A percentile compares a stretch with the other conserved stretches of the same genome.
Conservation (phyloP, 768 basidiomycete species). For the Boletus reticulatus region DNA sequence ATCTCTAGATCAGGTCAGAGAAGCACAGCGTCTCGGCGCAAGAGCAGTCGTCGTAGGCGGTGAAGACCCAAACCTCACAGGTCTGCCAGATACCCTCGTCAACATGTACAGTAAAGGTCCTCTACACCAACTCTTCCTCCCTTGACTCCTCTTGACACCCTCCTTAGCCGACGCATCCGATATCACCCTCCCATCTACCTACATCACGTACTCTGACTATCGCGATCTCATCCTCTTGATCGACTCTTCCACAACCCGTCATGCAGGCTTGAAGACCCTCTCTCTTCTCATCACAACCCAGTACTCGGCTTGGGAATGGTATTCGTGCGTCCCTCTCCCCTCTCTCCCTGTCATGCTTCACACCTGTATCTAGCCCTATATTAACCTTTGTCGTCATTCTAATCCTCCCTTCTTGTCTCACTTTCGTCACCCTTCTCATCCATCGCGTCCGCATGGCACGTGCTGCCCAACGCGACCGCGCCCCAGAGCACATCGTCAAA, state of each 20-base stretch:
- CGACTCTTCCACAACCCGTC: slow-evolving; percentile 70
- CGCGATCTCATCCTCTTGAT: slow-evolving; percentile 67
- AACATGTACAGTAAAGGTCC: slow-evolving; percentile 93
- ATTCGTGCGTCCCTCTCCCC: slow-evolving; percentile 54
- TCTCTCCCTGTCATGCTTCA: slow-evolving; percentile 6
- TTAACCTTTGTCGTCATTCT: slow-evolving; percentile 86
- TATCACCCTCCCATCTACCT: slow-evolving; percentile 81
- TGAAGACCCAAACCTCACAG: slow-evolving; percentile 59
- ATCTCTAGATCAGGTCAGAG: slow-evolving; percentile 38
- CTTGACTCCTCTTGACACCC: slow-evolving; percentile 4
- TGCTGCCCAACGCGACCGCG: slow-evolving; percentile 79
- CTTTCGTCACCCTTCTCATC: slow-evolving; percentile 84
- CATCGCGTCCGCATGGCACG: slow-evolving; percentile 85
- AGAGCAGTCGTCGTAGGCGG: slow-evolving; percentile 93
- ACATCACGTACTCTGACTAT: slow-evolving; percentile 85
- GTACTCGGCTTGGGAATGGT: slow-evolving; percentile 89
- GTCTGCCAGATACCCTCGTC: slow-evolving; percentile 71
- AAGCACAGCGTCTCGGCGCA: slow-evolving; percentile 72
- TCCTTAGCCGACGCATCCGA: slow-evolving; percentile 77
- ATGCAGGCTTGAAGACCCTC: slow-evolving; percentile 72
- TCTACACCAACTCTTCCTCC: slow-evolving; percentile 34
- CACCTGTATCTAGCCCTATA: slow-evolving; percentile 55
- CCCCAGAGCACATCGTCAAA: slow-evolving; percentile 77
- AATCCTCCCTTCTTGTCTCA: slow-evolving; percentile 85
- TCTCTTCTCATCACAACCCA: slow-evolving; percentile 76